Conservation (phyloP, 495 filamentous ascomycete genomes). For the Hypomontagnella submonticulosa region DNA sequence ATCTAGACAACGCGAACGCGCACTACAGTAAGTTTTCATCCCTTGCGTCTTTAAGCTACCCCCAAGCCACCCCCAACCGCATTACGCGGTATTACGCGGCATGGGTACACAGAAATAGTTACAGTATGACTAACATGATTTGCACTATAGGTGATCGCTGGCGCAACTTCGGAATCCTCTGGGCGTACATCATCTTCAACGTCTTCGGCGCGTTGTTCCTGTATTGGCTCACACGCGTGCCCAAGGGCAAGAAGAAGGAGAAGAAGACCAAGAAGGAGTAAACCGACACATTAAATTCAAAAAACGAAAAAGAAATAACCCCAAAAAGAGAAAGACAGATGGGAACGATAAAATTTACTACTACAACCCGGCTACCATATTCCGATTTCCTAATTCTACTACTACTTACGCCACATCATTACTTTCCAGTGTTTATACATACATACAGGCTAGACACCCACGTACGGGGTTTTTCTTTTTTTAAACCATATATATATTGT, state of each 20-base stretch:
- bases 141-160: conserved; percentile 60
- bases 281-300: too few relatives aligned
- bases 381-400: too few relatives aligned
- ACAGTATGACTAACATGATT: conserved; percentile 28
- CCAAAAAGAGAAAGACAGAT: background rate
- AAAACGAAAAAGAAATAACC: too few relatives aligned
- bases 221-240: conserved; percentile 84
- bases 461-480: too few relatives aligned
- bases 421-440: background rate
- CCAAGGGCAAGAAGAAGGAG: conserved; percentile 67
- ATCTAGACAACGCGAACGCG: conserved; percentile 62
- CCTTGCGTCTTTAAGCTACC: background rate
- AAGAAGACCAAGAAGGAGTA: conserved; percentile 52
- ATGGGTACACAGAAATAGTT: background rate
- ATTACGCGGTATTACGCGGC: background rate
- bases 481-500: too few relatives aligned
- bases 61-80: too few relatives aligned
- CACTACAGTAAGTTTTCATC: conserved; percentile 56
- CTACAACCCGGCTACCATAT: too few relatives aligned
- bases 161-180: conserved; percentile 77
- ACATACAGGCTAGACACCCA: background rate
- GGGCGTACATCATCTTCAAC: conserved; percentile 81
- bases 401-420: background rate
- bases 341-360: background rate
- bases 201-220: conserved; percentile 73